Conservation (phyloP, 2,329 filamentous ascomycete genomes). For the Xylariomycetidae sp. region DNA sequence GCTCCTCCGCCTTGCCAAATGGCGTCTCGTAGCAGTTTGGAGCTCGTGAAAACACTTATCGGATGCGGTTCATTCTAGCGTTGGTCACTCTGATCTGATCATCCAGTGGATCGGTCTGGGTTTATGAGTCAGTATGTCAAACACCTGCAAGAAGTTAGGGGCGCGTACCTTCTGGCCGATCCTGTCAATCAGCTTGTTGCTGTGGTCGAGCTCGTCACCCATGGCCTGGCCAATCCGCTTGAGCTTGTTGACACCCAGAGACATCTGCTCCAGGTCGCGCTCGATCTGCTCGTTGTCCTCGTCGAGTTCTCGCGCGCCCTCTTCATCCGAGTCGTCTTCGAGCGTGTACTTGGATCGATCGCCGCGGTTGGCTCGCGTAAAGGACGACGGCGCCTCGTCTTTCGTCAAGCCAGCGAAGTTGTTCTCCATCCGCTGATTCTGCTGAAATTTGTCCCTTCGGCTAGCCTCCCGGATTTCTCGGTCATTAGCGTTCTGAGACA, state of each 20-base stretch:
- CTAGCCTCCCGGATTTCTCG: constrained; percentile 60
- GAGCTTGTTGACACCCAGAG: constrained; percentile 61
- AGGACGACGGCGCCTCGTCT: constrained; percentile 16
- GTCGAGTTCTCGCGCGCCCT: constrained; percentile 48
- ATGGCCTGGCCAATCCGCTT: constrained; percentile 70
- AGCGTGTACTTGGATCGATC: constrained; percentile 71
- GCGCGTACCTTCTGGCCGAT: constrained; percentile 75
- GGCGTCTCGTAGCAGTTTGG: too few relatives aligned
- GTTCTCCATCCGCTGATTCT: constrained; percentile 48
- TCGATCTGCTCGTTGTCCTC: constrained; percentile 57
- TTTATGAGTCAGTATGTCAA: constrained; percentile 6
- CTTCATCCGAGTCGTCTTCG: constrained; percentile 53
- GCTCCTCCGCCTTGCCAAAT: too few relatives aligned
- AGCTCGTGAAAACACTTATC: too few relatives aligned
- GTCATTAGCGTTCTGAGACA: constrained; percentile 48
- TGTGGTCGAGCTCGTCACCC: constrained; percentile 65
- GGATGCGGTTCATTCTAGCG: constrained; percentile 18
- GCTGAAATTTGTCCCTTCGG: constrained; percentile 45
- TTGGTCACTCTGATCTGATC: constrained; percentile 22
- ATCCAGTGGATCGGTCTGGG: constrained; percentile 69
- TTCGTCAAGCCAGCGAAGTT: constrained; percentile 37
- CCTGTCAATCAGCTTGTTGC: constrained; percentile 69
- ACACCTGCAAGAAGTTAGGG: too few relatives aligned
- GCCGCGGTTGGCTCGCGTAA: constrained; percentile 36
- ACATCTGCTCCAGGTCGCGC: constrained; percentile 60